Conservation (phyloP, 225 moss, liverwort and hornwort species). For the Rhytidiadelphus loreus region DNA sequence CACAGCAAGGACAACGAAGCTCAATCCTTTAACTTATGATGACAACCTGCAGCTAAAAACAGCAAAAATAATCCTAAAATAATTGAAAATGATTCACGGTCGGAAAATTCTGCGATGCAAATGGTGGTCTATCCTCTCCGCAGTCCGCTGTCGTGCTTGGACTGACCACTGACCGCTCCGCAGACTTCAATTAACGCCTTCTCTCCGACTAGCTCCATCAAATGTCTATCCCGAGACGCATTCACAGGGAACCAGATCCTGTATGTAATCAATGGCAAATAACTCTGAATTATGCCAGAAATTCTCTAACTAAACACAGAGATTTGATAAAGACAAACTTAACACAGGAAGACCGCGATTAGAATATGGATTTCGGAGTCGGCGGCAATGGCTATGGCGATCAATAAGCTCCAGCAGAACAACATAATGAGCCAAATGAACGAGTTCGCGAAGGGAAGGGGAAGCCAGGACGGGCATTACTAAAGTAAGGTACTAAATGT, state of each 20-base stretch:
- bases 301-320: background rate
- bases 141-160: background rate
- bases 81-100: background rate
- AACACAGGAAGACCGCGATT: too few relatives aligned
- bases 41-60: conserved; percentile 9
- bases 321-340: background rate
- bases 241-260: background rate
- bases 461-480: background rate
- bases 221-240: background rate
- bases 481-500: background rate
- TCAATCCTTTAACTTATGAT: background rate
- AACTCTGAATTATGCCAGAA: background rate
- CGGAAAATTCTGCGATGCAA: background rate
- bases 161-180: background rate
- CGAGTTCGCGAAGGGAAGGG: background rate
- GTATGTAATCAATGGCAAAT: background rate
- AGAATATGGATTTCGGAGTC: background rate
- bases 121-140: background rate
- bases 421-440: background rate
- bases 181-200: background rate
- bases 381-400: background rate
- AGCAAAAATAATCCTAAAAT: background rate
- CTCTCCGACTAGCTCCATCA: background rate
- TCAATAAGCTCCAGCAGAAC: background rate
- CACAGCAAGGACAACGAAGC: background rate